Conservation (phyloP, 116 monocot genomes). For the Posidonia oceanica region DNA sequence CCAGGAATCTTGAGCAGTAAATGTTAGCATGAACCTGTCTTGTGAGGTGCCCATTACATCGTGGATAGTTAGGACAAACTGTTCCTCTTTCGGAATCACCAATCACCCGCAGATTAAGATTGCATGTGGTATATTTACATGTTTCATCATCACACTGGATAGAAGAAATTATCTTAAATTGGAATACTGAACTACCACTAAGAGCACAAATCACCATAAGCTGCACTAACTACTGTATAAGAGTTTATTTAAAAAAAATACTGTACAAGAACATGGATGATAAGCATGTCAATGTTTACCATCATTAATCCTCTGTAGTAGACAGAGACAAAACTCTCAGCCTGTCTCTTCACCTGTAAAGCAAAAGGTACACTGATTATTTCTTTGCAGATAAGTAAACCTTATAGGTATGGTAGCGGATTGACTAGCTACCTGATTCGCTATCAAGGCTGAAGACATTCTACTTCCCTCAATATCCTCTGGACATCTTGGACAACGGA, state of each 20-base stretch:
- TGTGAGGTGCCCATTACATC: constrained; percentile 67
- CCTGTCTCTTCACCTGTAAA: constrained; percentile 82
- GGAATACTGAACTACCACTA: not conserved
- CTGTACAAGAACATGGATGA: not conserved
- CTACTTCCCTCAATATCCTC: constrained; percentile 38
- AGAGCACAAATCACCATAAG: not conserved
- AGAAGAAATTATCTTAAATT: not conserved
- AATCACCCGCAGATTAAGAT: constrained; percentile 57
- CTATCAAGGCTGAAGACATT: constrained; percentile 64
- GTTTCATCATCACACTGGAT: constrained; percentile 83
- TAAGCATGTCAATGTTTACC: constrained; percentile 18
- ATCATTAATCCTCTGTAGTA: constrained; percentile 78
- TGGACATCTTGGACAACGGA: constrained; percentile 73
- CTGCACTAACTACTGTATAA: not conserved
- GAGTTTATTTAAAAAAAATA: no score
- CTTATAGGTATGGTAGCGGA: not conserved
- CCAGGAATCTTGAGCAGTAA: not conserved
- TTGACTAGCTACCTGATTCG: constrained; percentile 57
- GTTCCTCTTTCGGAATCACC: constrained; percentile 88
- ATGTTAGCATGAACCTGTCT: constrained; percentile 40
- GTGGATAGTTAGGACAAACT: constrained; percentile 76
- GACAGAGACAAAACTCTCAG: constrained; percentile 54
- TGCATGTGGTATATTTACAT: constrained; percentile 63
- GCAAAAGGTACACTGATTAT: not conserved
- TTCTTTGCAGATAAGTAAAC: not conserved